Conservation (phyloP, 768 basidiomycete species). For the Amanita polypyramis region DNA sequence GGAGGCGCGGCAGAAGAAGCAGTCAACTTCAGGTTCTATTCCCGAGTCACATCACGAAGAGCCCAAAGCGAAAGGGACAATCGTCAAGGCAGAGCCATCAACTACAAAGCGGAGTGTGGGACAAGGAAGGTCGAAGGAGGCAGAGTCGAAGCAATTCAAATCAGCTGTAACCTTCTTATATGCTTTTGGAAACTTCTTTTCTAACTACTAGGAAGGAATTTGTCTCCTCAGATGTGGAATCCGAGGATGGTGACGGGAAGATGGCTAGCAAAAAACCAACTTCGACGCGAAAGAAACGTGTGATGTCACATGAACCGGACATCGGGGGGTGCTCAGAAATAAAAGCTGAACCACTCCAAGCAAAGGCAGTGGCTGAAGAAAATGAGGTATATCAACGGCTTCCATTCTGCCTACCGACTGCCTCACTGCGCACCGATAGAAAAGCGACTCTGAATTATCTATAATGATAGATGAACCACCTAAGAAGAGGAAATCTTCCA, state of each 20-base stretch:
- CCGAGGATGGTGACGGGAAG: background rate
- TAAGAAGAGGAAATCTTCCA: constrained; percentile 24
- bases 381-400: background rate
- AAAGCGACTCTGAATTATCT: constrained; percentile 53
- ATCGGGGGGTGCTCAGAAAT: background rate
- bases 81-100: background rate
- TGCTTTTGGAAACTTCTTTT: background rate
- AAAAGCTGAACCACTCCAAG: background rate
- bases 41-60: background rate
- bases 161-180: background rate
- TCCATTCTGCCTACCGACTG: background rate
- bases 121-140: constrained; percentile 11
- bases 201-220: background rate
- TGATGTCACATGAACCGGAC: background rate
- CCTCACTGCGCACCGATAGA: constrained; percentile 9
- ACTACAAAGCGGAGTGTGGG: background rate
- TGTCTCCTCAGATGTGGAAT: constrained; percentile 1
- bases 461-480: constrained; percentile 49
- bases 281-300: background rate
- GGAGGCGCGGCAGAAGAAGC: constrained; percentile 4
- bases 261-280: background rate
- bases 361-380: background rate
- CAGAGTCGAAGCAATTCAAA: constrained; percentile 11
- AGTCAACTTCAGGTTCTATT: background rate
- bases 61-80: background rate